Evolutionary conservation across 2,329 filamentous ascomycete genomes (phyloP), one percentile per base, ranked within the genome.

Genomic region (Chrysosporium keratinophilum): DNA sequence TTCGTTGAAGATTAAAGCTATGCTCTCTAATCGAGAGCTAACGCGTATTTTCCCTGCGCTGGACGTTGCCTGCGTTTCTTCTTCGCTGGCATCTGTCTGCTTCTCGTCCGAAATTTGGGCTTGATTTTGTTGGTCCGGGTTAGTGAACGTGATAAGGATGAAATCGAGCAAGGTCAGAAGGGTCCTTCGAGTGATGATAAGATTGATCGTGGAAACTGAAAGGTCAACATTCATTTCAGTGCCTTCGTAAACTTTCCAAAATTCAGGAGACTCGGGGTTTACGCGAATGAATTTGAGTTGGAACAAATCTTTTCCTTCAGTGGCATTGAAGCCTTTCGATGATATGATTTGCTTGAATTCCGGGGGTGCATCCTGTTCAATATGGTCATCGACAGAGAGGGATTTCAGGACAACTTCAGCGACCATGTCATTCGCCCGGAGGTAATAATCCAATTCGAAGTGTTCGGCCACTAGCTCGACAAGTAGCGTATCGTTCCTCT

Each of bases 291-390:
- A 95, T 64, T 91, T 95, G 62, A 98, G 79, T 50, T 84, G 82
- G 60, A 98, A 87, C 11, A 98, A 78, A 61, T 94, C 81, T 57
- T 82, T 88, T 56, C 87, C 81, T 57, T 87, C 83, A 55, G 86
- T 81, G 44, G 84, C 71, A 54, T 78, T 73, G 40, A 77, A 79
- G 23, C 85, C 82, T 64, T 95, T 91, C 0, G 93, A 96, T 0
- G 90, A 95, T n/a, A 99, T 82, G 49, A 99, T 94, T 23, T 91
- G 91, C 70, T 93, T 95, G 76, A 99, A 98, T 64, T 97, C 91
- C 6, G 85, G 84, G 19, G 55, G 53, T 0, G 87, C 75, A 0
- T 89, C 83, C 52, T 91, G 85, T 61, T 87, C 91, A 7, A 99
- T 91, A 65, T 97, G 90, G 65, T 99, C 93, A 63, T 97, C 91